Conservation (phyloP, 2,329 filamentous ascomycete species). For the Apiospora sp. region DNA sequence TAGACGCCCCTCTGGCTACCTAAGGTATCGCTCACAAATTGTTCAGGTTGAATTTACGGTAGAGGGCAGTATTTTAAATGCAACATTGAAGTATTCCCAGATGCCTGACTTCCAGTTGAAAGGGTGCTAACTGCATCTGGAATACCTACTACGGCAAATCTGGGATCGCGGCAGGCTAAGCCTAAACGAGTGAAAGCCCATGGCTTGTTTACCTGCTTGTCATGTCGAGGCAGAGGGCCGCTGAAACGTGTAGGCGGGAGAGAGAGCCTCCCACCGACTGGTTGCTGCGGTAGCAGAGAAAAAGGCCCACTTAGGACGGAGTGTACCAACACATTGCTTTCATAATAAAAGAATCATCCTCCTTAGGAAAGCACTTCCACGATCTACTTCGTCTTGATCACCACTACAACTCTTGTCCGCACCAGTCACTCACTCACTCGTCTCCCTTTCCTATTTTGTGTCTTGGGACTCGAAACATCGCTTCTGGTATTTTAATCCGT, state of each 20-base stretch:
- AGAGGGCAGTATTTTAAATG: too few species aligned
- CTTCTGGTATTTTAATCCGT: not conserved
- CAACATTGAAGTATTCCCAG: not conserved
- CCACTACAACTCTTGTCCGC: slow-evolving; percentile 15
- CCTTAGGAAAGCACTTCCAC: slow-evolving; percentile 22
- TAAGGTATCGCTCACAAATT: too few species aligned
- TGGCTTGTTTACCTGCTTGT: not conserved
- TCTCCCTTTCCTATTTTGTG: not conserved
- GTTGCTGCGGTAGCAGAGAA: not conserved
- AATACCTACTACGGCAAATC: not conserved
- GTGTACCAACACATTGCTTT: slow-evolving; percentile 3
- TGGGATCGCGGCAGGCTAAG: not conserved
- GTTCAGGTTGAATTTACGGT: too few species aligned
- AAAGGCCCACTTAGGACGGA: not conserved
- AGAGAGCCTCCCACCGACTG: not conserved
- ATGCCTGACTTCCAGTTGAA: not conserved
- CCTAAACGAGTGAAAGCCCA: not conserved
- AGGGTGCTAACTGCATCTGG: not conserved
- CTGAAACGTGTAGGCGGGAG: not conserved
- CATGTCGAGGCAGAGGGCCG: too few species aligned
- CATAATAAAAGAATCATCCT: slow-evolving; percentile 24
- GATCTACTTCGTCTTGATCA: slow-evolving; percentile 12
- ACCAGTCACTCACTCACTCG: not conserved
- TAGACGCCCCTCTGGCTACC: too few species aligned
- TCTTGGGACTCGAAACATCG: not conserved